These are phyloP conservation scores for Elsinoe perseae DNA, from an alignment of 2,329 filamentous ascomycete genomes.

Conservation along the genomic window DNA sequence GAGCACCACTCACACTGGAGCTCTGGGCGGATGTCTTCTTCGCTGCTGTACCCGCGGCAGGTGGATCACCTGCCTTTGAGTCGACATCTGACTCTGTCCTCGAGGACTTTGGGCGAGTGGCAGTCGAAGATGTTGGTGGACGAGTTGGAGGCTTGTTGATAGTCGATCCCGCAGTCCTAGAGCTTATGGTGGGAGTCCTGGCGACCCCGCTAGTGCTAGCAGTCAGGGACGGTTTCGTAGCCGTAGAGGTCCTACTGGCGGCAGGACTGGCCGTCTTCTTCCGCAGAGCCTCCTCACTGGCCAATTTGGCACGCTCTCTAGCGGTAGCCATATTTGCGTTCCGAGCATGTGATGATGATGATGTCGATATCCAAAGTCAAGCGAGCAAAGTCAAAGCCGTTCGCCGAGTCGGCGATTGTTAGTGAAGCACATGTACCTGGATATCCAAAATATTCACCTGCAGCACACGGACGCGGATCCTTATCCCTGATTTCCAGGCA, in stretches of 20 bases:
- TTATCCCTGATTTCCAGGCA: constrained; percentile 11
- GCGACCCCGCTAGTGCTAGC: neutral
- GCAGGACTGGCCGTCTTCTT: constrained; percentile 14
- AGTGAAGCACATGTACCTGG: neutral
- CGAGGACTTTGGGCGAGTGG: constrained; percentile 7
- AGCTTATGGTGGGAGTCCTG: neutral
- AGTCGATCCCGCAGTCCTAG: constrained; percentile 5
- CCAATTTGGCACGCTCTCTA: constrained; percentile 14
- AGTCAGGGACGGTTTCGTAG: neutral
- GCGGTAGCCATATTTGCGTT: constrained; percentile 9
- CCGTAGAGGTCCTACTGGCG: neutral
- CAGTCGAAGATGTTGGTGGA: neutral
- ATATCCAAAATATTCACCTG: neutral
- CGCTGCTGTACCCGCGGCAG: neutral
- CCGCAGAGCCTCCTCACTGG: constrained; percentile 12
- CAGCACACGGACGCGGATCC: neutral
- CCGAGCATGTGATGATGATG: constrained; percentile 14
- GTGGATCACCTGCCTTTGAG: neutral
- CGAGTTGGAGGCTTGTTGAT: constrained; percentile 15
- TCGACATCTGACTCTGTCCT: constrained; percentile 9
- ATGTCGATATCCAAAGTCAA: constrained; percentile 6
- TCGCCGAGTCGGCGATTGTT: constrained; percentile 6
- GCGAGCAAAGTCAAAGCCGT: neutral
- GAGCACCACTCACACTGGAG: neutral
- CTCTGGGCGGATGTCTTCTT: neutral